Evolutionary conservation across 176 grass and related monocot genomes (phyloP).

Genomic region (Carex scoparia): DNA sequence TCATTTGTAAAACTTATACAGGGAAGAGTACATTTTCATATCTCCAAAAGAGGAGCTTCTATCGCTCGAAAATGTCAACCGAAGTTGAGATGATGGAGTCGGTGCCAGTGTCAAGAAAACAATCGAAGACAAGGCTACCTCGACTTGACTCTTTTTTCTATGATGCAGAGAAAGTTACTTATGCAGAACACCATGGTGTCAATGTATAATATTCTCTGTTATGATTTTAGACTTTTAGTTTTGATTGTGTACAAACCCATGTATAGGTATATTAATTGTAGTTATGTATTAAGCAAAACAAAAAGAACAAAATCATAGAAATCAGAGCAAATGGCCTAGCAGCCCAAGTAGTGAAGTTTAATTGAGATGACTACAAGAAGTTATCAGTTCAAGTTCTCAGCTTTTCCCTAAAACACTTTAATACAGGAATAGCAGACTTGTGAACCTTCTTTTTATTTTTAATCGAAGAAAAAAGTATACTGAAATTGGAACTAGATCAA

Average conservation of each 20-base stretch:
- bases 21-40: neutral
- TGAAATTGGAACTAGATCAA: too few species aligned
- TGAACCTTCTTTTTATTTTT: neutral
- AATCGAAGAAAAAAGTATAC: neutral
- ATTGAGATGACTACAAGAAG: neutral
- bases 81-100: conserved; percentile 8
- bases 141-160: conserved; percentile 43
- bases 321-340: neutral
- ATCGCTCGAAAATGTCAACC: conserved; percentile 14
- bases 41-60: neutral
- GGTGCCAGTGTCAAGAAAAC: neutral
- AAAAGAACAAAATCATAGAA: neutral
- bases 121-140: conserved; percentile 10
- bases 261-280: neutral
- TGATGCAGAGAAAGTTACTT: conserved; percentile 45
- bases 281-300: neutral
- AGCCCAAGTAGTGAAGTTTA: too few species aligned
- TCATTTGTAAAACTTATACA: neutral
- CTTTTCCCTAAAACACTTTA: neutral
- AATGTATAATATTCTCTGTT: conserved; percentile 16
- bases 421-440: neutral
- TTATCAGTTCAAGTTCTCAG: neutral
- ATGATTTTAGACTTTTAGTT: neutral
- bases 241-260: neutral
- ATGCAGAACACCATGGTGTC: conserved; percentile 23